Evolutionary conservation across 768 basidiomycete genomes (phyloP).

Genomic region (Cystofilobasidium capitatum): DNA sequence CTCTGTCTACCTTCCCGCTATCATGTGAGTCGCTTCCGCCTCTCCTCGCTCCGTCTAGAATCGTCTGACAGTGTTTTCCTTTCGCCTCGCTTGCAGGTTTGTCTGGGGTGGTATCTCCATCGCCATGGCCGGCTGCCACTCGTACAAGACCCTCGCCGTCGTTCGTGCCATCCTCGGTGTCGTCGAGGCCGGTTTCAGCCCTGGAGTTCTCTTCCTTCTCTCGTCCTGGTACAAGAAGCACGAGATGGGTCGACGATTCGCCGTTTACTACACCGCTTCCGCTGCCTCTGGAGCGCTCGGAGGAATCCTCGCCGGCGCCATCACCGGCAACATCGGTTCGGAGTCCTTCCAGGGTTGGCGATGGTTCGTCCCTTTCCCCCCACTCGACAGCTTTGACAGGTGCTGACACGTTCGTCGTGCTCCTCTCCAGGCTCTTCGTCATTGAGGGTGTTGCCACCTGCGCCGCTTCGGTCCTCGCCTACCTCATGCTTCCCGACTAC

Average conservation of each 20-base stretch:
- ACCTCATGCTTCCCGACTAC: slow-evolving; percentile 37
- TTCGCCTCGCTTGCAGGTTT: not conserved
- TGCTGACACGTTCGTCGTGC: not conserved
- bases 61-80: not conserved
- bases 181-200: slow-evolving; percentile 39
- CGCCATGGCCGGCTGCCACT: not conserved
- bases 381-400: not conserved
- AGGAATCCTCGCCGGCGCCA: slow-evolving; percentile 34
- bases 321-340: no score
- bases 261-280: slow-evolving; percentile 24
- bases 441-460: slow-evolving; percentile 37
- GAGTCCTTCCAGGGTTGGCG: slow-evolving; percentile 35
- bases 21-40: not conserved
- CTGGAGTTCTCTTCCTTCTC: slow-evolving; percentile 13
- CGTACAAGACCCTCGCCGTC: not conserved
- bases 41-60: not conserved
- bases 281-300: slow-evolving; percentile 37
- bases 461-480: slow-evolving; percentile 30
- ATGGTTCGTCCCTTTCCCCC: slow-evolving; percentile 21
- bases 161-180: slow-evolving; percentile 31
- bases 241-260: slow-evolving; percentile 31
- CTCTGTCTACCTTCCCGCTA: slow-evolving; percentile 11
- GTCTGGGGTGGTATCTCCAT: slow-evolving; percentile 15
- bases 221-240: not conserved
- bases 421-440: slow-evolving; percentile 33